Percentiles rank a stretch among this genome's conserved stretches.
These are phyloP conservation scores for Limnomonas spitsbergensis DNA, from an alignment of 139 green algal species.

Conservation along the genomic window DNA sequence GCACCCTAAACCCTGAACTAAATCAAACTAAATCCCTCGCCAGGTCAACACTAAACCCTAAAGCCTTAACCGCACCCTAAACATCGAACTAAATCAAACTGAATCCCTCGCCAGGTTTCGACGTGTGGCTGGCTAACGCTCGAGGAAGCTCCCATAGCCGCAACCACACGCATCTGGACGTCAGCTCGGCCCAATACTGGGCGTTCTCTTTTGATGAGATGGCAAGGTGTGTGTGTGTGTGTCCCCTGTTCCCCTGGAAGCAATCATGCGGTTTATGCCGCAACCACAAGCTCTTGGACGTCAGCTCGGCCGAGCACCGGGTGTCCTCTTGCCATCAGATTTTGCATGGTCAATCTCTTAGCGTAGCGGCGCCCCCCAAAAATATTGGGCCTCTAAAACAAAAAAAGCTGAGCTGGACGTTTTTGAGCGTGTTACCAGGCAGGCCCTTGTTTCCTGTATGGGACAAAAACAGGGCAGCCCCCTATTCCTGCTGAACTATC, in stretches of 20 bases:
- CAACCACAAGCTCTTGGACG: not conserved
- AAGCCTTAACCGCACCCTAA: too few relatives aligned
- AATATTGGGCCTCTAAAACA: not conserved
- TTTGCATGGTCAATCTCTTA: not conserved
- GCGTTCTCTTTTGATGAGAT: constrained; percentile 63
- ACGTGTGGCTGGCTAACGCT: constrained; percentile 66
- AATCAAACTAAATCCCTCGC: too few relatives aligned
- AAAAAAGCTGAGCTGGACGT: not conserved
- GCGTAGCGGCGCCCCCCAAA: not conserved
- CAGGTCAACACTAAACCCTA: too few relatives aligned
- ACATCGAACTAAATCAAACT: too few relatives aligned
- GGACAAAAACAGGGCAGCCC: too few relatives aligned
- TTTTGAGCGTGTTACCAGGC: too few relatives aligned
- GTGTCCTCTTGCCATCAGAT: not conserved
- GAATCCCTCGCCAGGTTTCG: constrained; percentile 18
- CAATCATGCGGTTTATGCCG: not conserved
- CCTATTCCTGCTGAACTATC: too few relatives aligned
- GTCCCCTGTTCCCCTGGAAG: not conserved
- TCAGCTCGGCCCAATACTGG: constrained; percentile 43
- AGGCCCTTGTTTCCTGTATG: too few relatives aligned
- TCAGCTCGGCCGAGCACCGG: not conserved
- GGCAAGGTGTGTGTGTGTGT: constrained; percentile 22
- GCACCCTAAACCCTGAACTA: too few relatives aligned
- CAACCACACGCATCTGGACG: constrained; percentile 34
- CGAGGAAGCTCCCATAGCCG: constrained; percentile 49